These are phyloP conservation scores for Zanthoxylum bungeanum DNA, from an alignment of 345 rosid genomes.

Conservation along the genomic window DNA sequence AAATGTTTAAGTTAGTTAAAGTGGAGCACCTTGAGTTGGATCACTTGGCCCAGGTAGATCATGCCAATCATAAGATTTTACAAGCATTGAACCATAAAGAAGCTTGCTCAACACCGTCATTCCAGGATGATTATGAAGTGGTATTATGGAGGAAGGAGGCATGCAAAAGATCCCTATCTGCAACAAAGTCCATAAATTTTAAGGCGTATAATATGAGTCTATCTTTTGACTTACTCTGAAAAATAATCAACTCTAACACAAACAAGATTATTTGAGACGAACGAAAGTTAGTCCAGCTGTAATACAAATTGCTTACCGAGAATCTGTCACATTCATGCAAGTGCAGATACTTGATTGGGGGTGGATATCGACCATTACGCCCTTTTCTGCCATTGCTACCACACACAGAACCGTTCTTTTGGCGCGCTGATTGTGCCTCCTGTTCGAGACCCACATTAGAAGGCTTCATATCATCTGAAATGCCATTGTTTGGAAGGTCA, in stretches of 20 bases:
- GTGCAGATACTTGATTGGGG: slow-evolving; percentile 76
- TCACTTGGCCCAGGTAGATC: slow-evolving; percentile 45
- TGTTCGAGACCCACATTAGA: slow-evolving; percentile 94
- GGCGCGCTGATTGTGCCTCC: slow-evolving; percentile 74
- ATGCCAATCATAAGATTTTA: slow-evolving; percentile 86
- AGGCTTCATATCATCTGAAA: slow-evolving; percentile 90
- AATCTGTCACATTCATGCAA: slow-evolving; percentile 90
- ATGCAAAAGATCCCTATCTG: slow-evolving; percentile 95
- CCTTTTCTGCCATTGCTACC: slow-evolving; percentile 1
- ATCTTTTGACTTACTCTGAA: not conserved
- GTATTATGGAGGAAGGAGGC: slow-evolving; percentile 84
- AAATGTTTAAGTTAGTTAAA: not conserved
- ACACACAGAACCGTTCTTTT: slow-evolving; percentile 39
- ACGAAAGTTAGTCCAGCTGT: not conserved
- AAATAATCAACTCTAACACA: not conserved
- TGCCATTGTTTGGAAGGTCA: not conserved
- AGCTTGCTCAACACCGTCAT: slow-evolving; percentile 93
- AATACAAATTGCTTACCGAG: slow-evolving; percentile 56
- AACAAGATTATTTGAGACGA: not conserved
- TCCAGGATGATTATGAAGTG: slow-evolving; percentile 95
- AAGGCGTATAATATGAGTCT: not conserved
- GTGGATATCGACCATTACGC: slow-evolving; percentile 28
- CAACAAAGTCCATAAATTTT: slow-evolving; percentile 10
- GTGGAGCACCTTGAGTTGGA: slow-evolving; percentile 51
- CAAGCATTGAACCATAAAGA: slow-evolving; percentile 75